A percentile compares a stretch with the other conserved stretches of the same genome.
These are phyloP conservation scores for Gymnopus androsaceus DNA, from an alignment of 1,284 basidiomycete species.

Conservation along the genomic window DNA sequence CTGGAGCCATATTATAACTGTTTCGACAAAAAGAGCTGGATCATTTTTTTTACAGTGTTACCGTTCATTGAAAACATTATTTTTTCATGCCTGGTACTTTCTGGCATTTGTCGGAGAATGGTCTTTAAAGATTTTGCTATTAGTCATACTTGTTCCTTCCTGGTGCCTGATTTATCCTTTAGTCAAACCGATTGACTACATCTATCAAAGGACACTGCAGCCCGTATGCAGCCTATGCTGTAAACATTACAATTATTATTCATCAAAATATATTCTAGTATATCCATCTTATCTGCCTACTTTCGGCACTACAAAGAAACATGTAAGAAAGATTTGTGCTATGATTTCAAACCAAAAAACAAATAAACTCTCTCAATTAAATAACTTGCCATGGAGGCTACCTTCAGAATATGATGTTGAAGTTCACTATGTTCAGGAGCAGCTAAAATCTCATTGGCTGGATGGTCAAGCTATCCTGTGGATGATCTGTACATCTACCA, in stretches of 20 bases:
- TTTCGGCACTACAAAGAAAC: not conserved
- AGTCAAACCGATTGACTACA: no score
- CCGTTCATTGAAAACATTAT: no score
- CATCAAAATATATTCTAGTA: not conserved
- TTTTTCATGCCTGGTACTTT: no score
- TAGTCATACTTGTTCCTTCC: no score
- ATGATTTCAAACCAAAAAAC: not conserved
- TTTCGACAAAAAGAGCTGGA: no score
- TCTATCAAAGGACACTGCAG: not conserved
- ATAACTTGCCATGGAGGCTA: not conserved
- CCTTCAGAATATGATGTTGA: not conserved
- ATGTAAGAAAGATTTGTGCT: not conserved
- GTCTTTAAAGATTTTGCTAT: no score
- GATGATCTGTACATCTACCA: not conserved
- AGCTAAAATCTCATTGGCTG: not conserved
- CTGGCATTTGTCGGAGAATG: no score
- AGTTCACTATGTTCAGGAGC: not conserved
- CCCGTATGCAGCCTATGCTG: no score
- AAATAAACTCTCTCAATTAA: not conserved
- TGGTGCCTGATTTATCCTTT: no score
- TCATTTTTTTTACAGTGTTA: no score
- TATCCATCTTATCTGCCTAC: not conserved
- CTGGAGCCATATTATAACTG: no score
- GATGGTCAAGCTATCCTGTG: not conserved
- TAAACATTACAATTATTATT: no score